These are phyloP conservation scores for Gaertneriomyces sp. DNA, from an alignment of 192 early-diverging fungal species.

Conservation along the genomic window DNA sequence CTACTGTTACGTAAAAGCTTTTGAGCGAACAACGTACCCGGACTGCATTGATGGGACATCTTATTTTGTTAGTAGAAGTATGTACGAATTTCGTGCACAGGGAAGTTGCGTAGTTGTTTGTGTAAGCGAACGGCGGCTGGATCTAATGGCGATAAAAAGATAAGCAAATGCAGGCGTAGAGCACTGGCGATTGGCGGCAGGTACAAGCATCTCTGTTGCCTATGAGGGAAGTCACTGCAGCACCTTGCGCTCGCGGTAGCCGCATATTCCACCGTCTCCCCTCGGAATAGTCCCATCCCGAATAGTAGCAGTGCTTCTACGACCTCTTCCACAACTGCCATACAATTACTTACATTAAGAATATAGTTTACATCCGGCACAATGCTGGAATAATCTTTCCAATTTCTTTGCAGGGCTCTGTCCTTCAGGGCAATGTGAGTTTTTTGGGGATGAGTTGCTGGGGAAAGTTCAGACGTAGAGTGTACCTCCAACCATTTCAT, in stretches of 20 bases:
- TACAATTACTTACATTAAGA: conserved; percentile 54
- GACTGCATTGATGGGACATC: conserved; percentile 88
- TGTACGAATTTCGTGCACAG: conserved; percentile 85
- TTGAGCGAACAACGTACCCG: conserved; percentile 48
- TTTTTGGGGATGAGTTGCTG: too few species aligned
- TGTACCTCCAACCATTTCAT: conserved; percentile 72
- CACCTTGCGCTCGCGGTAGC: too few species aligned
- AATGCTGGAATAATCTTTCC: conserved; percentile 53
- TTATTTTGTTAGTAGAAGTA: conserved; percentile 88
- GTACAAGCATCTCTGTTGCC: too few species aligned
- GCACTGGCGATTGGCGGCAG: too few species aligned
- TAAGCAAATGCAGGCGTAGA: conserved; percentile 7
- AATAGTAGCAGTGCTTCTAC: too few species aligned
- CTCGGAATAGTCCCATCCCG: too few species aligned
- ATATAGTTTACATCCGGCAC: conserved; percentile 74
- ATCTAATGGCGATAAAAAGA: conserved; percentile 44
- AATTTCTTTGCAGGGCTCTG: conserved; percentile 48
- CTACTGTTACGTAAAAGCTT: conserved; percentile 15
- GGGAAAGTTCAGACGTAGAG: too few species aligned
- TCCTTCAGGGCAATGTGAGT: too few species aligned
- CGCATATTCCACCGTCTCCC: too few species aligned
- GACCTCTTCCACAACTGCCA: too few species aligned
- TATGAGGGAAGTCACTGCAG: too few species aligned
- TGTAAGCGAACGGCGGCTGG: conserved; percentile 64
- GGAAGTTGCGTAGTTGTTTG: conserved; percentile 66